A percentile compares a stretch with the other conserved stretches of the same genome.
Conservation (phyloP, 192 early-diverging fungal species). For the Backusella luteola region DNA sequence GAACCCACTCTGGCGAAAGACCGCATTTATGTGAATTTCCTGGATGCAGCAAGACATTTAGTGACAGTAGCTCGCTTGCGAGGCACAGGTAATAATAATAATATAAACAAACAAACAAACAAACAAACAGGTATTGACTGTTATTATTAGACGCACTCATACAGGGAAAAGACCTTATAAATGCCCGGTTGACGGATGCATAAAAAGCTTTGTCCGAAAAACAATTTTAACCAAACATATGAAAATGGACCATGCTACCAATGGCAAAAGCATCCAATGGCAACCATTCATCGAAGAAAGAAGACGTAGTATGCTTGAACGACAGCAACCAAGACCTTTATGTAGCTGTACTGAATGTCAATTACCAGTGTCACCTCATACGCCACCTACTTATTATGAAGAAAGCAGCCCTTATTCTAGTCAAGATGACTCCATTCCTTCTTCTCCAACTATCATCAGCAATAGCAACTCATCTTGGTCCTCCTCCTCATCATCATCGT, state of each 20-base stretch:
- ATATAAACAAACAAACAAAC: not conserved
- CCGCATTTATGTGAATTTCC: slow-evolving; percentile 66
- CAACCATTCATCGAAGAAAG: slow-evolving; percentile 35
- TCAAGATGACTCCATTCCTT: slow-evolving; percentile 20
- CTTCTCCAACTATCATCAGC: slow-evolving; percentile 13
- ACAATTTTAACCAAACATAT: slow-evolving; percentile 44
- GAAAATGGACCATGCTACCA: slow-evolving; percentile 17
- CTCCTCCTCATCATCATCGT: not conserved
- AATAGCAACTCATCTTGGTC: not conserved
- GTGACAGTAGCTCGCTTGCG: slow-evolving; percentile 71
- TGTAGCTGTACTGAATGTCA: not conserved
- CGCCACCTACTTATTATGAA: not conserved
- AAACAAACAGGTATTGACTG: not conserved
- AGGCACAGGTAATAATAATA: slow-evolving; percentile 58
- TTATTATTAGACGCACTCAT: slow-evolving; percentile 55
- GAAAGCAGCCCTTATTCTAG: not conserved
- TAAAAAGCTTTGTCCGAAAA: slow-evolving; percentile 46
- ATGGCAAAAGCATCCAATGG: slow-evolving; percentile 24
- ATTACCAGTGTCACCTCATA: not conserved
- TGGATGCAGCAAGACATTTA: slow-evolving; percentile 72
- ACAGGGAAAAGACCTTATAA: slow-evolving; percentile 69
- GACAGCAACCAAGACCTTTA: slow-evolving; percentile 7
- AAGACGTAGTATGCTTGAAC: slow-evolving; percentile 16
- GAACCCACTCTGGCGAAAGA: slow-evolving; percentile 76
- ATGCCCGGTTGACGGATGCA: slow-evolving; percentile 42